A percentile compares a stretch with the other conserved stretches of the same genome.
phyloP scores from a whole-genome alignment of 345 rosid species.

The Salix suchowensis region DNA sequence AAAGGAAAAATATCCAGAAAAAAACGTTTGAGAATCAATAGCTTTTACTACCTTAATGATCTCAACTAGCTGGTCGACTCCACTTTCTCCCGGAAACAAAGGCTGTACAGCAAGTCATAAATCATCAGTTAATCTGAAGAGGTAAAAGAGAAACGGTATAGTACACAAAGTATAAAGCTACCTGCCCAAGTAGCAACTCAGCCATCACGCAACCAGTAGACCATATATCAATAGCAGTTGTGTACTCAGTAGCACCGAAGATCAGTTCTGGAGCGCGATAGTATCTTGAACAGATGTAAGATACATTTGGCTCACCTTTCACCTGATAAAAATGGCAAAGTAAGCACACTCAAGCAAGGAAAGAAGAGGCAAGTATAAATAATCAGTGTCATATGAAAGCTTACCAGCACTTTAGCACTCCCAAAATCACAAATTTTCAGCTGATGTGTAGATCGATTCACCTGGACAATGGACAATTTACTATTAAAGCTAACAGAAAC shows the following conservation, averaged over 20 bases:
- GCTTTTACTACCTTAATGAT: slow-evolving; percentile 72
- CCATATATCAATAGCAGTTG: slow-evolving; percentile 97
- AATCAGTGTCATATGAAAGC: slow-evolving; percentile 11
- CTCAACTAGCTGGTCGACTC: slow-evolving; percentile 94
- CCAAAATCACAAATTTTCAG: slow-evolving; percentile 93
- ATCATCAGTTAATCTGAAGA: not conserved
- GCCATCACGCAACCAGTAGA: slow-evolving; percentile 98
- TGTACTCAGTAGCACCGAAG: slow-evolving; percentile 94
- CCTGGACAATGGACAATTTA: slow-evolving; percentile 41
- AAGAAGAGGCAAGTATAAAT: not conserved
- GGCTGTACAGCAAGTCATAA: slow-evolving; percentile 48
- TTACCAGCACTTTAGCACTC: slow-evolving; percentile 90
- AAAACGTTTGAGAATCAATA: not conserved
- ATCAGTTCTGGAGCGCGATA: slow-evolving; percentile 97
- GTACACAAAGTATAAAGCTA: slow-evolving; percentile 14
- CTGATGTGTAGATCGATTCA: slow-evolving; percentile 85
- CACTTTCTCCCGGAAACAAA: slow-evolving; percentile 95
- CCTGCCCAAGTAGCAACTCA: slow-evolving; percentile 91
- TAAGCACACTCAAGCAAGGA: slow-evolving; percentile 12
- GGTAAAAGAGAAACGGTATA: not conserved
- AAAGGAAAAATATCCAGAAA: not conserved
- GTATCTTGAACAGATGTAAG: slow-evolving; percentile 91
- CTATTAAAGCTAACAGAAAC: not conserved
- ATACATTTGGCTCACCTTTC: slow-evolving; percentile 88
- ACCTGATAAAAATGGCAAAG: slow-evolving; percentile 43